A percentile compares a stretch with the other conserved stretches of the same genome.
Conservation (phyloP, 2,329 filamentous ascomycete species). For the Metarhizium sp. region DNA sequence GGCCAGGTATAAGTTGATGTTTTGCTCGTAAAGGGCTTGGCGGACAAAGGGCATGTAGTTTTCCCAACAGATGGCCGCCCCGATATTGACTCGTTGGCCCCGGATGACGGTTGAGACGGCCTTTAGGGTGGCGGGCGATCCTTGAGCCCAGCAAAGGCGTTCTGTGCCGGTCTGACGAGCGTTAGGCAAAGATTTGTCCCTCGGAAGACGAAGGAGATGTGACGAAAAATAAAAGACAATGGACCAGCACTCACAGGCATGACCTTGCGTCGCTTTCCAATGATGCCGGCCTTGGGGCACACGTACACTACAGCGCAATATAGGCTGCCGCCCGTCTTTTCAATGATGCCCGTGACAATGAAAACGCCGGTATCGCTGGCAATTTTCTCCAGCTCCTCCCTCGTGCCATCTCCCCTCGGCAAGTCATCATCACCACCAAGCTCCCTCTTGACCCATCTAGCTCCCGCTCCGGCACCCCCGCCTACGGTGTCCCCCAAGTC, state of each 20-base stretch:
- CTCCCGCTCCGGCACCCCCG: conserved; percentile 55
- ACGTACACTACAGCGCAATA: conserved; percentile 82
- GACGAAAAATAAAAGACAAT: background rate
- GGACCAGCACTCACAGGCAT: conserved; percentile 57
- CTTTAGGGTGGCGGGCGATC: conserved; percentile 65
- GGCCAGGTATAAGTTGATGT: conserved; percentile 84
- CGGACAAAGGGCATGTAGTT: conserved; percentile 90
- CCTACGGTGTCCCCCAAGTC: conserved; percentile 73
- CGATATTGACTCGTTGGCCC: conserved; percentile 70
- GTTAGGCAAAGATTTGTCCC: background rate
- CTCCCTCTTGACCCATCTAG: conserved; percentile 59
- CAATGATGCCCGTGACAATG: conserved; percentile 69
- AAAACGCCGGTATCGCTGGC: conserved; percentile 74
- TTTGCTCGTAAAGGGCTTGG: conserved; percentile 77
- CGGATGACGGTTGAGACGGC: conserved; percentile 73
- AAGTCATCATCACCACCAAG: conserved; percentile 28
- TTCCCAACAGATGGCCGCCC: conserved; percentile 90
- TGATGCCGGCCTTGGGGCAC: conserved; percentile 58
- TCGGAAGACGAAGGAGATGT: background rate
- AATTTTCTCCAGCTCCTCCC: conserved; percentile 70
- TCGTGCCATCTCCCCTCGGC: conserved; percentile 49
- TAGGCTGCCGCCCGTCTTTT: conserved; percentile 69
- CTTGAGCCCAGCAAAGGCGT: conserved; percentile 82
- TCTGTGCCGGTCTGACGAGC: conserved; percentile 63
- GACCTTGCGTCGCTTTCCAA: conserved; percentile 86